Percentiles rank a stretch among this genome's conserved stretches.
These are phyloP conservation scores for Podila epigama DNA, from an alignment of 192 early-diverging fungal genomes.

Conservation along the genomic window DNA sequence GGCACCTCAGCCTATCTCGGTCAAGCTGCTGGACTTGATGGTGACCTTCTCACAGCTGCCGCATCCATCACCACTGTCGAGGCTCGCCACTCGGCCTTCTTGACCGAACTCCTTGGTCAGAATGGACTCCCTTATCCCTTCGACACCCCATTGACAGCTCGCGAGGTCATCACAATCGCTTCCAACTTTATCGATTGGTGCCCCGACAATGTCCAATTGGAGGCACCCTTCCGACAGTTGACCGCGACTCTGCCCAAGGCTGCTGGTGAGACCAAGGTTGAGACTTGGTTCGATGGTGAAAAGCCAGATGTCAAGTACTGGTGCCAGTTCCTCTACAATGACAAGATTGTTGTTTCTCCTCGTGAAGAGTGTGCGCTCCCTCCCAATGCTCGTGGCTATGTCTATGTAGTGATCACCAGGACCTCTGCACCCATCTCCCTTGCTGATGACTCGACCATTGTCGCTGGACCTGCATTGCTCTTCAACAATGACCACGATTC, in stretches of 20 bases:
- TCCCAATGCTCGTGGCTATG: conserved; percentile 4
- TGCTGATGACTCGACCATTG: conserved; percentile 2
- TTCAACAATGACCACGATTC: conserved; percentile 14
- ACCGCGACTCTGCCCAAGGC: conserved; percentile 6
- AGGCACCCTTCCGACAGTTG: conserved; percentile 12
- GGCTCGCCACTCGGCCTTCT: conserved; percentile 16
- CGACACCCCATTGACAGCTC: conserved; percentile 14
- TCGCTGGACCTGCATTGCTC: conserved; percentile 28
- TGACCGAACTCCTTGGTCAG: conserved; percentile 15
- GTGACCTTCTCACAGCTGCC: background rate
- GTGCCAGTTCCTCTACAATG: conserved; percentile 32
- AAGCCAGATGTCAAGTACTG: conserved; percentile 1
- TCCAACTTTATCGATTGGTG: conserved; percentile 5
- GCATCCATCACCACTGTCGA: conserved; percentile 14
- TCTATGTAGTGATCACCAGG: conserved; percentile 18
- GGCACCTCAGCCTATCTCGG: conserved; percentile 63
- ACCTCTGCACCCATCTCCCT: conserved; percentile 1
- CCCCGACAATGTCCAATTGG: conserved; percentile 1
- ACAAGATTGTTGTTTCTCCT: background rate
- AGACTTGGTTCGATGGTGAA: background rate
- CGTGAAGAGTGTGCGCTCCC: conserved; percentile 15
- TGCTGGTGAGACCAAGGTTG: background rate
- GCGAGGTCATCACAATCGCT: conserved; percentile 4
- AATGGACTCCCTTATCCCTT: conserved; percentile 8
- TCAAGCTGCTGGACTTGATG: conserved; percentile 3